Percentiles rank a stretch among this genome's conserved stretches.
Conservation (phyloP, 139 green algal genomes). For the Micromonas pusilla region DNA sequence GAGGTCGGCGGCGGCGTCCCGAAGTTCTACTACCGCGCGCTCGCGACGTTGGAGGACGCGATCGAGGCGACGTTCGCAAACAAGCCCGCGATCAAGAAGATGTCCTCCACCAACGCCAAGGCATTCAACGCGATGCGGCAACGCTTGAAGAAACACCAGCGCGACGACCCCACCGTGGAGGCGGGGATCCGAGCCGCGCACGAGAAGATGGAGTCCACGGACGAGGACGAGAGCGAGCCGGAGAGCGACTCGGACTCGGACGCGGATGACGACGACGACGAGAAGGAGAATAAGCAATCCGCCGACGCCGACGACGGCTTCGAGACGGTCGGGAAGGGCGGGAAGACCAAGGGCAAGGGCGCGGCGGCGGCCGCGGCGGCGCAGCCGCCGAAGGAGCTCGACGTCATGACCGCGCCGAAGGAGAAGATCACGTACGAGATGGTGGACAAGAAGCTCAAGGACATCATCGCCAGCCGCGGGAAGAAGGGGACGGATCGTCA, state of each 20-base stretch:
- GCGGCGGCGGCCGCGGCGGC: conserved; percentile 69
- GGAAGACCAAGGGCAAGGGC: conserved; percentile 44
- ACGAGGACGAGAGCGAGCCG: conserved; percentile 46
- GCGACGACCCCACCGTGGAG: conserved; percentile 46
- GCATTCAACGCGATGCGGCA: conserved; percentile 94
- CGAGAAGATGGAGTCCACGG: neutral
- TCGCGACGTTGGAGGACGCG: conserved; percentile 89
- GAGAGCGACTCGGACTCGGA: conserved; percentile 61
- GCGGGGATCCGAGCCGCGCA: conserved; percentile 34
- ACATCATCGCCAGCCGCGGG: conserved; percentile 76
- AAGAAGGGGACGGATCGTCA: conserved; percentile 79
- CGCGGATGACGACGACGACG: conserved; percentile 55
- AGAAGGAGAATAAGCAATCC: neutral
- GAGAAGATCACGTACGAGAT: conserved; percentile 93
- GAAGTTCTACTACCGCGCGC: conserved; percentile 73
- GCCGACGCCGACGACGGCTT: conserved; percentile 39
- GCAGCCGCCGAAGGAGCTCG: conserved; percentile 54
- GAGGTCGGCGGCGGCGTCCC: conserved; percentile 44
- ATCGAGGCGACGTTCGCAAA: conserved; percentile 58
- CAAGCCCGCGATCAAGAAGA: conserved; percentile 89
- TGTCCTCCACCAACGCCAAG: conserved; percentile 86
- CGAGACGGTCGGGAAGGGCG: conserved; percentile 48
- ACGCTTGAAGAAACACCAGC: conserved; percentile 91
- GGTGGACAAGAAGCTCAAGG: conserved; percentile 84
- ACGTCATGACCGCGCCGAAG: conserved; percentile 59